Percentiles rank a stretch among this genome's conserved stretches.
These are phyloP conservation scores for Elsinoe australis DNA, from an alignment of 2,329 filamentous ascomycete species.

Conservation along the genomic window DNA sequence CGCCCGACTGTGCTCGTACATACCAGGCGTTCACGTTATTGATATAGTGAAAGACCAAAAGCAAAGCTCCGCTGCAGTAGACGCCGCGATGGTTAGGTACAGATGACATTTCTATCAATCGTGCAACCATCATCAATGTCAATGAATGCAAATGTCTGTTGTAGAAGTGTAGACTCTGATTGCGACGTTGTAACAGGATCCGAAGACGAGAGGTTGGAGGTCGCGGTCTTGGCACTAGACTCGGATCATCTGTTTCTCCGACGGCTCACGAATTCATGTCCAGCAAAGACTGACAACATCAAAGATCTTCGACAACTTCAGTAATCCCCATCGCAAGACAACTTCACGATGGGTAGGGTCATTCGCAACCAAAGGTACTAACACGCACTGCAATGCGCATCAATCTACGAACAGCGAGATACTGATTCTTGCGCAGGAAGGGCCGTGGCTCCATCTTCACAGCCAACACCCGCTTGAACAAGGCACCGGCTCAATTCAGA, in stretches of 20 bases:
- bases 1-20: too few relatives aligned
- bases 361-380: slow-evolving; percentile 60
- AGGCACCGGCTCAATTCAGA: slow-evolving; percentile 91
- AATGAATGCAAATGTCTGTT: too few relatives aligned
- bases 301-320: slow-evolving; percentile 2
- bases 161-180: not conserved
- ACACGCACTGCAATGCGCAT: not conserved
- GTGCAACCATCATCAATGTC: not conserved
- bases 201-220: not conserved
- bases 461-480: slow-evolving; percentile 85
- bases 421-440: slow-evolving; percentile 37
- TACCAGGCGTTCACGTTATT: too few relatives aligned
- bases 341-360: slow-evolving; percentile 50
- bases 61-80: too few relatives aligned
- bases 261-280: not conserved
- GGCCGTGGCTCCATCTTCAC: slow-evolving; percentile 68
- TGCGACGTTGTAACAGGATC: not conserved
- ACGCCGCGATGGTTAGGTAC: too few relatives aligned
- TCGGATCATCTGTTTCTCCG: not conserved
- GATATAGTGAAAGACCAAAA: too few relatives aligned
- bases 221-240: not conserved
- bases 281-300: not conserved
- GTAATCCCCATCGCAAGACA: slow-evolving; percentile 15
- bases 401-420: slow-evolving; percentile 35
- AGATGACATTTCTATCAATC: too few relatives aligned